Evolutionary conservation across 2,329 filamentous ascomycete species (phyloP), one percentile per base, ranked within the genome.

Genomic region (Zasmidium citrigriseum): DNA sequence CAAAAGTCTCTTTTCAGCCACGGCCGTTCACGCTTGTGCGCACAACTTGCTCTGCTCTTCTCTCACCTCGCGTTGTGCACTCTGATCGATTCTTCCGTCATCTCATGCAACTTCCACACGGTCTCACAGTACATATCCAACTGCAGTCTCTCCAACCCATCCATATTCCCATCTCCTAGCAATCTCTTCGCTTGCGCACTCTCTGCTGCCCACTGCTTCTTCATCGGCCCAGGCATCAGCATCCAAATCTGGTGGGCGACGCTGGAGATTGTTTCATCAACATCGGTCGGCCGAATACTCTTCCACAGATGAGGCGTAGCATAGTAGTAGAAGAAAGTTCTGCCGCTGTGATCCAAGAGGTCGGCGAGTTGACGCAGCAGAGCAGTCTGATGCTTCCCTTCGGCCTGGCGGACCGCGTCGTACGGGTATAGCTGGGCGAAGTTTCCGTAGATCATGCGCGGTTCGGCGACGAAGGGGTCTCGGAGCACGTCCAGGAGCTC

Each of bases 361-460:
- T 65, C 57, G 20, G 60, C 62, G 12, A 66, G 48, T 22, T 64
- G 65, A 46, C 64, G 60, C 9, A 67, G 62, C 18, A 59, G 45
- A 7, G 60, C 58, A 7, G 49, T 55, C 38, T 63, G 60, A n/a
- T 57, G 52, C 44, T 62, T 63, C 23, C 62, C 60, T 24, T 61
- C 52, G 2, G 65, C 50, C 2, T 27, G 18, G 34, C 59, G 55
- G 10, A 67, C 54, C 7, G 52, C 48, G 18, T 47, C 25, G 51
- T 62, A 63, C n/a, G 44, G 55, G 23, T 60, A 54, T 22, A 58
- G 62, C 20, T 57, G 51, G 1, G 63, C 51, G 34, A 67, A 62
- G 44, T 65, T 58, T 23, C 64, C 54, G 54, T 66, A 66, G 25
- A 67, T 57, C 47, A 62, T 65, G 11, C 51, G 44, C 10, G 50